These are phyloP conservation scores for Thamnidium elegans DNA, from an alignment of 192 early-diverging fungal genomes.

Conservation along the genomic window DNA sequence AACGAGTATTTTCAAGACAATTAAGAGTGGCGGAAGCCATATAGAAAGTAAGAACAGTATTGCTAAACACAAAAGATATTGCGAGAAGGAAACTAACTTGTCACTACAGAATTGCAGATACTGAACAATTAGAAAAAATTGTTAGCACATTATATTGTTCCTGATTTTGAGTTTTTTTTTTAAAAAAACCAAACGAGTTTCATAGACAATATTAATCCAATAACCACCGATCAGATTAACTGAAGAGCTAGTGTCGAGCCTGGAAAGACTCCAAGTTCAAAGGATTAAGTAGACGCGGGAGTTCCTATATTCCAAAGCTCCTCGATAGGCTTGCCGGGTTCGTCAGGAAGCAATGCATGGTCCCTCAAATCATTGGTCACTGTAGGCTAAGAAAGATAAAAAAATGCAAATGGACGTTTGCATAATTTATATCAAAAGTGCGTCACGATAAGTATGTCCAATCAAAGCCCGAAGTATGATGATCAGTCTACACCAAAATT, in stretches of 20 bases:
- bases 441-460: too few relatives aligned
- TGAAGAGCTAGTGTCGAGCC: constrained; percentile 16
- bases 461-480: too few relatives aligned
- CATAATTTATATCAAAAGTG: too few relatives aligned
- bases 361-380: constrained; percentile 18
- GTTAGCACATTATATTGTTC: constrained; percentile 12
- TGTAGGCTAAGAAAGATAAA: constrained; percentile 20
- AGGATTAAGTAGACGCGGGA: constrained; percentile 15
- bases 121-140: constrained; percentile 15
- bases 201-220: constrained; percentile 18
- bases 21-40: constrained; percentile 13
- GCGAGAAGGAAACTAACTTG: constrained; percentile 10
- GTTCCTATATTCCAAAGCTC: constrained; percentile 16
- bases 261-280: constrained; percentile 16
- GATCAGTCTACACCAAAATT: too few relatives aligned
- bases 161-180: constrained; percentile 16
- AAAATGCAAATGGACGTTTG: constrained; percentile 17
- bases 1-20: constrained; percentile 15
- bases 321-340: constrained; percentile 18
- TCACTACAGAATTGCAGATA: constrained; percentile 18
- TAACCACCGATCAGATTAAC: constrained; percentile 15
- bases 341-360: constrained; percentile 12
- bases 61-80: constrained; percentile 16
- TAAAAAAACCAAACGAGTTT: too few relatives aligned
- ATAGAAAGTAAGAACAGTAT: constrained; percentile 15